These are phyloP conservation scores for Zelonia costaricensis DNA, from an alignment of 208 protist genomes.

Conservation along the genomic window DNA sequence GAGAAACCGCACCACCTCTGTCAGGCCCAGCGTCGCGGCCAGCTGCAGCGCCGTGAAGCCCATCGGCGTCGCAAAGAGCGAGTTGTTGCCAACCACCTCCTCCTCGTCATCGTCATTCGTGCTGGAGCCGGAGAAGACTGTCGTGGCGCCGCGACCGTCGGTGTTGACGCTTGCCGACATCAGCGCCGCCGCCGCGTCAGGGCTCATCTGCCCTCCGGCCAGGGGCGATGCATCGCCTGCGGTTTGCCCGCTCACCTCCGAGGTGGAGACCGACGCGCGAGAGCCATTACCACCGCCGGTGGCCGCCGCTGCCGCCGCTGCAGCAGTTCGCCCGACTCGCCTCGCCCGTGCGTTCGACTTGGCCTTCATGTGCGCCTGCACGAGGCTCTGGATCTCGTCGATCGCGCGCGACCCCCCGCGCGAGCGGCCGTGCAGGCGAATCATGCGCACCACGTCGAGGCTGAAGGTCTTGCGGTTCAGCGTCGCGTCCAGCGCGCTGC, in stretches of 20 bases:
- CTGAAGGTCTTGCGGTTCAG: slow-evolving; percentile 36
- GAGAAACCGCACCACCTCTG: slow-evolving; percentile 54
- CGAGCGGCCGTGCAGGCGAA: slow-evolving; percentile 50
- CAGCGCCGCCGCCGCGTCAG: too few species aligned
- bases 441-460: slow-evolving; percentile 38
- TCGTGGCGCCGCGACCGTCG: too few species aligned
- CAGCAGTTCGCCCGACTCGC: slow-evolving; percentile 7
- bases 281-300: too few species aligned
- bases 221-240: too few species aligned
- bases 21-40: slow-evolving; percentile 47
- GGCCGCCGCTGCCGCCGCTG: not conserved
- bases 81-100: slow-evolving; percentile 36
- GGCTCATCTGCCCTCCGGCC: too few species aligned
- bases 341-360: slow-evolving; percentile 15
- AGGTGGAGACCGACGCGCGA: not conserved
- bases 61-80: slow-evolving; percentile 55
- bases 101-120: slow-evolving; percentile 9
- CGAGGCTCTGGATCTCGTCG: slow-evolving; percentile 44
- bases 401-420: slow-evolving; percentile 35
- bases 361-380: slow-evolving; percentile 22
- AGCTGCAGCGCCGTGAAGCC: slow-evolving; percentile 76
- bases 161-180: too few species aligned
- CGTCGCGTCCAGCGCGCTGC: slow-evolving; percentile 21
- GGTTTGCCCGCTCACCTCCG: too few species aligned
- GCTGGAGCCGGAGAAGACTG: too few species aligned